These are phyloP conservation scores for Laguncularia racemosa DNA, from an alignment of 345 rosid genomes.

Conservation along the genomic window DNA sequence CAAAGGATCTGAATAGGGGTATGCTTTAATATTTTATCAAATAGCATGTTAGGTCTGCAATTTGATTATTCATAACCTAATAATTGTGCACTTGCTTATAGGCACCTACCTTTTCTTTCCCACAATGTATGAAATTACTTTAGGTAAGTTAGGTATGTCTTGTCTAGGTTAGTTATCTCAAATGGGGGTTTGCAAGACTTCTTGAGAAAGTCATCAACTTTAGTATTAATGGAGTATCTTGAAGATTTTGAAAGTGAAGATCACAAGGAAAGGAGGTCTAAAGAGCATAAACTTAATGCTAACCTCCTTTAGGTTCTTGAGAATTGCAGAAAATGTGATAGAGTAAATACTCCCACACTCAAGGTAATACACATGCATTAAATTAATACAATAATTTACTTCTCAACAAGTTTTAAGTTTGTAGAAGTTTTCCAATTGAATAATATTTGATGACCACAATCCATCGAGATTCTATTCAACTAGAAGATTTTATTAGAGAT, in stretches of 20 bases:
- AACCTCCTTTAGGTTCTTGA: conserved; percentile 83
- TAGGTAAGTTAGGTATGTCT: conserved; percentile 37
- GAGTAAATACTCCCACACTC: conserved; percentile 74
- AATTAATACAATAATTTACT: neutral
- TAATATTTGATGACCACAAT: conserved; percentile 37
- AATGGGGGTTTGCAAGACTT: conserved; percentile 93
- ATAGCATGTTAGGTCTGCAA: conserved; percentile 5
- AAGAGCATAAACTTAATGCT: conserved; percentile 35
- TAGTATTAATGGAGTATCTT: conserved; percentile 67
- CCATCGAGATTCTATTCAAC: conserved; percentile 66
- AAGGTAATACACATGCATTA: conserved; percentile 38
- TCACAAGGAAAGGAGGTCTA: conserved; percentile 25
- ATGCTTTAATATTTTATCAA: conserved; percentile 24
- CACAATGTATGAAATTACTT: conserved; percentile 67
- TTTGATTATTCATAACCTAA: conserved; percentile 4
- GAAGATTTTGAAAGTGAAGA: conserved; percentile 36
- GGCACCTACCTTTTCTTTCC: conserved; percentile 80
- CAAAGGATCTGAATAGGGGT: conserved; percentile 52
- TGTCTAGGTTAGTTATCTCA: conserved; percentile 83
- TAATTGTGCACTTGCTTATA: conserved; percentile 30
- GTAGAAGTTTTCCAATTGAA: neutral
- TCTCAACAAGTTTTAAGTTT: neutral
- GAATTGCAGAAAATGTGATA: conserved; percentile 63
- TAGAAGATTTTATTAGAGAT: conserved; percentile 47
- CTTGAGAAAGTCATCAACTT: conserved; percentile 55